A percentile compares a stretch with the other conserved stretches of the same genome.
These are phyloP conservation scores for Gardenia jasminoides DNA, from an alignment of 257 asterid genomes.

Conservation along the genomic window DNA sequence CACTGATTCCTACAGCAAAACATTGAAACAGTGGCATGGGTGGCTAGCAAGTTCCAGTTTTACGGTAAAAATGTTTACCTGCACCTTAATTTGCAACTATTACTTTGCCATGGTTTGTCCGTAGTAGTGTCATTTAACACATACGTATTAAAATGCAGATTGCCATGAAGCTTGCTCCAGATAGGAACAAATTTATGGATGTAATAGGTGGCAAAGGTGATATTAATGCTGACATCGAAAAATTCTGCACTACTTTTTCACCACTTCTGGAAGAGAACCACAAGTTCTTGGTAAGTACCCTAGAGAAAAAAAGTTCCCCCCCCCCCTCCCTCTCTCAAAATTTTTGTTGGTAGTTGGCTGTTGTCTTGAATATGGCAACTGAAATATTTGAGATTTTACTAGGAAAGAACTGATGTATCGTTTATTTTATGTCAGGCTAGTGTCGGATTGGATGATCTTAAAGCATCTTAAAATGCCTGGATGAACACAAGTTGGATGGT, in stretches of 20 bases:
- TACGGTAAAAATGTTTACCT: slow-evolving; percentile 42
- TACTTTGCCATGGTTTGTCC: too few species aligned
- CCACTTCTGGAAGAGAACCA: slow-evolving; percentile 93
- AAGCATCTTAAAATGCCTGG: slow-evolving; percentile 59
- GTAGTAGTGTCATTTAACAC: too few species aligned
- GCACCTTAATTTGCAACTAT: too few species aligned
- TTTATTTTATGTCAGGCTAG: slow-evolving; percentile 62
- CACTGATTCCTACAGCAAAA: slow-evolving; percentile 73
- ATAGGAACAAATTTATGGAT: slow-evolving; percentile 85
- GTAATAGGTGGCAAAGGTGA: slow-evolving; percentile 77
- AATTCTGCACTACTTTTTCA: slow-evolving; percentile 70
- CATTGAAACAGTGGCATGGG: slow-evolving; percentile 91
- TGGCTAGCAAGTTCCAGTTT: slow-evolving; percentile 98
- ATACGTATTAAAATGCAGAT: slow-evolving; percentile 43
- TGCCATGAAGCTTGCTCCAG: slow-evolving; percentile 99
- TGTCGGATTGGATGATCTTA: slow-evolving; percentile 85
- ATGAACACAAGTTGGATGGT: background rate
- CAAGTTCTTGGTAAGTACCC: slow-evolving; percentile 79
- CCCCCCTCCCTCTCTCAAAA: too few species aligned
- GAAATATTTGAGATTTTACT: background rate
- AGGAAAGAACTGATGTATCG: slow-evolving; percentile 8
- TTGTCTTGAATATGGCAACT: background rate
- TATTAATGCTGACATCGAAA: slow-evolving; percentile 60
- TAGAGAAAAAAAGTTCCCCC: too few species aligned
- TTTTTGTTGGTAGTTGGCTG: background rate